Evolutionary conservation across 495 filamentous ascomycete genomes (phyloP).

Genomic region (Aspergillus sclerotiicarbonarius): DNA sequence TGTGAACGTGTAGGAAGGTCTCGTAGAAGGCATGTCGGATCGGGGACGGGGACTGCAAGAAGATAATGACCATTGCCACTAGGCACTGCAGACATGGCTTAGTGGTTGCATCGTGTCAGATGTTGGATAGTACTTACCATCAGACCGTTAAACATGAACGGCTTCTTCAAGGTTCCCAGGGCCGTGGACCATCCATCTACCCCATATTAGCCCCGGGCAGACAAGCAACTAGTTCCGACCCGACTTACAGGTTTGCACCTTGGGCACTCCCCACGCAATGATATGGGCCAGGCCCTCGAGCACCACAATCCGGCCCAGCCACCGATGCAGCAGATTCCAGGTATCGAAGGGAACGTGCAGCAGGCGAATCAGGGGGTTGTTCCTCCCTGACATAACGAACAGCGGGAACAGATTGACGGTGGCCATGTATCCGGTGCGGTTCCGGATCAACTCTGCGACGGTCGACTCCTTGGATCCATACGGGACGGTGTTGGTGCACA

Average conservation of each 20-base stretch:
- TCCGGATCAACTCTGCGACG: constrained; percentile 50
- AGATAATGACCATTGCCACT: constrained; percentile 55
- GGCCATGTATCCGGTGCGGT: constrained; percentile 69
- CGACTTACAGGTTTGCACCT: constrained; percentile 18
- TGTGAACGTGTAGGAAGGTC: constrained; percentile 67
- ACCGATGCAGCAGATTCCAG: constrained; percentile 81
- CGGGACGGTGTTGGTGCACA: constrained; percentile 51
- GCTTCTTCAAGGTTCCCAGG: not conserved
- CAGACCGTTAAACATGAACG: constrained; percentile 28
- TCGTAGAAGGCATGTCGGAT: constrained; percentile 76
- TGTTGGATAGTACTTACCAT: constrained; percentile 33
- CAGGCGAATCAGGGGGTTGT: constrained; percentile 73
- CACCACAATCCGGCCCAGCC: constrained; percentile 77
- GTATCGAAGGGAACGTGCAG: constrained; percentile 80
- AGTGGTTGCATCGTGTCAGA: too few species aligned
- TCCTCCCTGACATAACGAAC: constrained; percentile 72
- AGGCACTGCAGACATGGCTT: constrained; percentile 12
- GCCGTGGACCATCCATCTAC: not conserved
- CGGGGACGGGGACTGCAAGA: constrained; percentile 62
- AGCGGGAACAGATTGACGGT: constrained; percentile 75
- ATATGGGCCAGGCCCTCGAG: constrained; percentile 68
- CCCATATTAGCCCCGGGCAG: not conserved
- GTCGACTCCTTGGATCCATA: not conserved
- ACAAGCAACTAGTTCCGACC: constrained; percentile 10
- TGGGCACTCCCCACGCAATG: constrained; percentile 47